phyloP scores from a whole-genome alignment of 129 eudicot genomes.

The Pseudognaphalium luteoalbum region DNA sequence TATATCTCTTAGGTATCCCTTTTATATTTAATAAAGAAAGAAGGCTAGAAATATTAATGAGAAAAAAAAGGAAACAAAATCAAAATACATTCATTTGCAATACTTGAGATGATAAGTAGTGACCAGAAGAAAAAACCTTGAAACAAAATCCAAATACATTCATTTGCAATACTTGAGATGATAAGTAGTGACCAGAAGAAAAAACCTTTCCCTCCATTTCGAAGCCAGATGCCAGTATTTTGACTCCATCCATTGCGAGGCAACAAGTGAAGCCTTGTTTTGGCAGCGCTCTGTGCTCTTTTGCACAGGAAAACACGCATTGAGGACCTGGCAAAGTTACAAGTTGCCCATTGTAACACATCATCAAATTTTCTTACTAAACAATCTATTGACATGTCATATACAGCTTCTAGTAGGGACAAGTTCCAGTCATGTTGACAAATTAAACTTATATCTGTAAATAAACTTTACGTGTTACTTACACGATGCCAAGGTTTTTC shows the following conservation, averaged over 20 bases:
- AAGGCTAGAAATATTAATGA: not conserved
- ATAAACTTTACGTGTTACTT: not conserved
- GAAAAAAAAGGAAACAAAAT: not conserved
- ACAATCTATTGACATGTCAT: conserved; percentile 15
- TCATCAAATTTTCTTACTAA: conserved; percentile 11
- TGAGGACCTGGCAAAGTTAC: conserved; percentile 67
- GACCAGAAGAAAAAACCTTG: conserved; percentile 53
- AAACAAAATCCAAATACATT: conserved; percentile 4
- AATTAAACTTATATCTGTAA: not conserved
- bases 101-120: conserved; percentile 7
- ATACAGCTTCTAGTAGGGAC: not conserved
- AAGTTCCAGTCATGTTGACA: not conserved
- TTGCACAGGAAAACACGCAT: conserved; percentile 92
- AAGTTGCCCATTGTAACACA: conserved; percentile 22
- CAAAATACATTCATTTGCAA: not conserved
- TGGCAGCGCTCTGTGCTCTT: conserved; percentile 74
- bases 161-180: not conserved
- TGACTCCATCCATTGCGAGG: conserved; percentile 96
- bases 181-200: conserved; percentile 18
- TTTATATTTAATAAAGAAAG: not conserved
- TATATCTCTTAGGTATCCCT: not conserved
- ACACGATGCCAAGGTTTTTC: not conserved
- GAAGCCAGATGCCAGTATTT: conserved; percentile 84
- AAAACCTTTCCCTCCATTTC: conserved; percentile 75
- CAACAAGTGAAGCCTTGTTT: conserved; percentile 93